Percentiles rank a stretch among this genome's conserved stretches.
Conservation (phyloP, 306 rosid species). For the Argentina anserina region DNA sequence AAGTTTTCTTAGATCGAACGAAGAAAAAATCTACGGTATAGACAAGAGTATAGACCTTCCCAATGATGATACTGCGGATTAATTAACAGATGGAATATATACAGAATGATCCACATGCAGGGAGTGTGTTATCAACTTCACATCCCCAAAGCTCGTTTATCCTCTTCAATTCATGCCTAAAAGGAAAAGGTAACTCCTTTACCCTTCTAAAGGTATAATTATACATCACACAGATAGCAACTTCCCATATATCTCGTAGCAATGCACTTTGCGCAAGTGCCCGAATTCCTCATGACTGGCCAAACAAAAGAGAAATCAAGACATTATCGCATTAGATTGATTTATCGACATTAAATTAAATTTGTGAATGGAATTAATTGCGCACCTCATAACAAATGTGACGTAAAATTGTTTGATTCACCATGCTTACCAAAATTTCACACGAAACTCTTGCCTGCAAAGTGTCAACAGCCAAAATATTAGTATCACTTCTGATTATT, state of each 20-base stretch:
- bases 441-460: slow-evolving; percentile 60
- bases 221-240: neutral
- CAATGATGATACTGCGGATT: neutral
- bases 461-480: neutral
- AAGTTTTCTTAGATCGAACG: no score
- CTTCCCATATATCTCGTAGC: neutral
- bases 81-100: neutral
- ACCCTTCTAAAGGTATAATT: neutral
- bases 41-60: neutral
- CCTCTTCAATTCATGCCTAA: neutral
- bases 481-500: neutral
- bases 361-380: neutral
- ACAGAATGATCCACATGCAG: neutral
- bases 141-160: neutral
- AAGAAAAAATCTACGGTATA: no score
- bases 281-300: neutral
- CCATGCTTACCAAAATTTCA: slow-evolving; percentile 44
- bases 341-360: neutral
- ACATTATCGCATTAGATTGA: neutral
- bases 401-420: slow-evolving; percentile 51
- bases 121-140: neutral
- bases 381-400: slow-evolving; percentile 39
- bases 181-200: neutral
- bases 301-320: neutral
- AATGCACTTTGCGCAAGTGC: neutral